These are phyloP conservation scores for Metahyphopichia silvanorum DNA, from an alignment of 805 yeast species.

Conservation along the genomic window DNA sequence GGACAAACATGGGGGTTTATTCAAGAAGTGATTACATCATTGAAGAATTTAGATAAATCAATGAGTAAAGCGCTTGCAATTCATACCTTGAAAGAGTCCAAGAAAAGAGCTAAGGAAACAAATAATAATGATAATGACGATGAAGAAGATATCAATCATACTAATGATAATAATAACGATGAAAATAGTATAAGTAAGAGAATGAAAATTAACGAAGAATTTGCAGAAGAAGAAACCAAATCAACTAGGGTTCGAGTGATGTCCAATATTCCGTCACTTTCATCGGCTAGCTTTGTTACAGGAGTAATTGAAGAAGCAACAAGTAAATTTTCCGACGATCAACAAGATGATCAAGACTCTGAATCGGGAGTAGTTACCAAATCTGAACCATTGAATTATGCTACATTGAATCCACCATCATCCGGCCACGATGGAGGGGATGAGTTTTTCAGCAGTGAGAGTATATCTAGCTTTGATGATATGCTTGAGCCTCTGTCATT, in stretches of 20 bases:
- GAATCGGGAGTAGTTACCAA: no score
- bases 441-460: no score
- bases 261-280: not conserved
- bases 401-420: no score
- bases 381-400: no score
- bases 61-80: slow-evolving; percentile 3
- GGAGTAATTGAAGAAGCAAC: slow-evolving; percentile 1
- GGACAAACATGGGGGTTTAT: slow-evolving; percentile 12
- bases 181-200: not conserved
- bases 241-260: slow-evolving; percentile 2
- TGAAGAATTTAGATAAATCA: slow-evolving; percentile 3
- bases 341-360: no score
- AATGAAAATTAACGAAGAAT: slow-evolving; percentile 1
- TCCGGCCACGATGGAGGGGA: no score
- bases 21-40: slow-evolving; percentile 4
- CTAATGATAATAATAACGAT: slow-evolving; percentile 3
- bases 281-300: slow-evolving; percentile 3
- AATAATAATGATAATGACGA: not conserved
- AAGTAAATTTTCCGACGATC: no score
- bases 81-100: not conserved
- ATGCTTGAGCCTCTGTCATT: no score
- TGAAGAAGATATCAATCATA: not conserved
- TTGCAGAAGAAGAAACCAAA: slow-evolving; percentile 2
- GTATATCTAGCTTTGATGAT: no score
- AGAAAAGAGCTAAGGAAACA: not conserved